Evolutionary conservation across 345 rosid species (phyloP).

Genomic region (thale cress (Arabidopsis thaliana)): TAIR10.1 NC_003071.7:13270501-13271000

Average conservation of each 20-base stretch:
- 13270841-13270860: not conserved
- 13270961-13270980: not conserved
- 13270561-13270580: not conserved
- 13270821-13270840: not conserved
- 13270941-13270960: not conserved
- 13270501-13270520: not conserved
- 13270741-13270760: constrained; percentile 75
- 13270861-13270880: not conserved
- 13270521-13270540: not conserved
- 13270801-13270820: constrained; percentile 62
- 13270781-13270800: constrained; percentile 76
- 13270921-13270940: not conserved
- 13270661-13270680: constrained; percentile 54
- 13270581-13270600: not conserved
- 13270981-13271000: not conserved
- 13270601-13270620: constrained; percentile 8
- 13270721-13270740: constrained; percentile 69
- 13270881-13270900: constrained; percentile 4
- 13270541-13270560: too few relatives aligned
- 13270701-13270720: constrained; percentile 75
- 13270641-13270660: constrained; percentile 63
- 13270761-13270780: constrained; percentile 75
- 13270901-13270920: not conserved
- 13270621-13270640: constrained; percentile 51
- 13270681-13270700: constrained; percentile 68